A percentile compares a stretch with the other conserved stretches of the same genome.
These are phyloP conservation scores for Lepiota brunneoincarnata DNA, from an alignment of 768 basidiomycete genomes.

Conservation along the genomic window DNA sequence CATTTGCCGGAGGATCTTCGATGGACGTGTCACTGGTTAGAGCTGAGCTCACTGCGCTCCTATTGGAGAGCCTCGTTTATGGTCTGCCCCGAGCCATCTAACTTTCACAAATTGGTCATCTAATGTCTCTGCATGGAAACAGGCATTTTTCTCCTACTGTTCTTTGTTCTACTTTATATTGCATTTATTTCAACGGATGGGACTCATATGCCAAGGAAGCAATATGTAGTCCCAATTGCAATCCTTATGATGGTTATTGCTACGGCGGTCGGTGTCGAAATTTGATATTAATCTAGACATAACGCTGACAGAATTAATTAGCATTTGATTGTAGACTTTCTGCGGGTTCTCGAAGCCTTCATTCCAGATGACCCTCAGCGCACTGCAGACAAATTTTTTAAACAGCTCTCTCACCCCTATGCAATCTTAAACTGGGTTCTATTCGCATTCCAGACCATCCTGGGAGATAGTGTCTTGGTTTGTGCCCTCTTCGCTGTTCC, in stretches of 20 bases:
- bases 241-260: slow-evolving; percentile 6
- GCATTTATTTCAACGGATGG: not conserved
- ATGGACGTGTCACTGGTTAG: not conserved
- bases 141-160: slow-evolving; percentile 8
- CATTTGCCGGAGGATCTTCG: not conserved
- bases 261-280: not conserved
- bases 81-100: not conserved
- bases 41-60: slow-evolving; percentile 4
- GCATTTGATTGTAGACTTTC: slow-evolving; percentile 9
- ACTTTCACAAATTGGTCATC: not conserved
- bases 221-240: slow-evolving; percentile 1
- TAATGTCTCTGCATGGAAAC: too few relatives aligned
- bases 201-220: not conserved
- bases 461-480: slow-evolving; percentile 6
- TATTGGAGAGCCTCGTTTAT: slow-evolving; percentile 7
- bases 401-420: slow-evolving; percentile 3
- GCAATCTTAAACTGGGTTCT: slow-evolving; percentile 7
- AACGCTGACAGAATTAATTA: not conserved
- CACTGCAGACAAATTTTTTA: not conserved
- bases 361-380: not conserved
- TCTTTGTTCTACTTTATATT: slow-evolving; percentile 1
- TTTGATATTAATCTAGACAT: not conserved
- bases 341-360: slow-evolving; percentile 4
- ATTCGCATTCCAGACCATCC: slow-evolving; percentile 5
- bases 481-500: not conserved